Conservation (phyloP, 169 alveolate species). For the Plasmodium fragile region DNA sequence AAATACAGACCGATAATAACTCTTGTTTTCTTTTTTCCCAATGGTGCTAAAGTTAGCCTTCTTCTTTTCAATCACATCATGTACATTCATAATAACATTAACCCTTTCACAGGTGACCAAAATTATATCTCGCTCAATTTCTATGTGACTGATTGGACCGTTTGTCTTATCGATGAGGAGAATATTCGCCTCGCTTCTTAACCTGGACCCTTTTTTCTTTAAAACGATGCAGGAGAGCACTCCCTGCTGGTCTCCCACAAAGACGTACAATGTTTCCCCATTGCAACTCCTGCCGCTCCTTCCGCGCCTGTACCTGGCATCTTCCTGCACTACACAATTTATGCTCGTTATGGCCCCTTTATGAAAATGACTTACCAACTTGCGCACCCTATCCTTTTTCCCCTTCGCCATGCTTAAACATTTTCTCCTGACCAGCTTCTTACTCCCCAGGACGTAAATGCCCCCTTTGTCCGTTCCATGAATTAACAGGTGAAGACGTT, state of each 20-base stretch:
- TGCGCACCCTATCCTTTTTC: conserved; percentile 3
- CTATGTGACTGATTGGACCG: conserved; percentile 41
- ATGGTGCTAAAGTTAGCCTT: conserved; percentile 14
- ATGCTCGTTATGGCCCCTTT: conserved; percentile 46
- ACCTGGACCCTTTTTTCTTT: conserved; percentile 13
- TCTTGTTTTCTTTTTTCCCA: conserved; percentile 37
- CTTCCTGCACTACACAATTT: conserved; percentile 13
- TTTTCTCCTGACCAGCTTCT: conserved; percentile 8
- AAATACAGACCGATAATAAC: conserved; percentile 54
- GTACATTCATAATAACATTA: conserved; percentile 29
- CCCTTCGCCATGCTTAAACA: not conserved
- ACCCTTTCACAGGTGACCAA: conserved; percentile 62
- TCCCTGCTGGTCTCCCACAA: conserved; percentile 64
- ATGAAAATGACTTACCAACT: conserved; percentile 6
- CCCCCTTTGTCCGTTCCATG: conserved; percentile 58
- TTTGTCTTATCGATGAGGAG: conserved; percentile 51
- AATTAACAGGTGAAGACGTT: conserved; percentile 4
- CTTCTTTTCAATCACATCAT: conserved; percentile 8
- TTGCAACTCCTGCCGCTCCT: not conserved
- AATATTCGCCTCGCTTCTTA: not conserved
- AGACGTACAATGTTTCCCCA: conserved; percentile 1
- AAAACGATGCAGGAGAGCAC: conserved; percentile 40
- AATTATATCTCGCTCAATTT: conserved; percentile 23
- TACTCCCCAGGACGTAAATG: not conserved
- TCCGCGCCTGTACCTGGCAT: not conserved